Conservation (phyloP, 176 grass and related monocot species). For the Aegilops longissima region DNA sequence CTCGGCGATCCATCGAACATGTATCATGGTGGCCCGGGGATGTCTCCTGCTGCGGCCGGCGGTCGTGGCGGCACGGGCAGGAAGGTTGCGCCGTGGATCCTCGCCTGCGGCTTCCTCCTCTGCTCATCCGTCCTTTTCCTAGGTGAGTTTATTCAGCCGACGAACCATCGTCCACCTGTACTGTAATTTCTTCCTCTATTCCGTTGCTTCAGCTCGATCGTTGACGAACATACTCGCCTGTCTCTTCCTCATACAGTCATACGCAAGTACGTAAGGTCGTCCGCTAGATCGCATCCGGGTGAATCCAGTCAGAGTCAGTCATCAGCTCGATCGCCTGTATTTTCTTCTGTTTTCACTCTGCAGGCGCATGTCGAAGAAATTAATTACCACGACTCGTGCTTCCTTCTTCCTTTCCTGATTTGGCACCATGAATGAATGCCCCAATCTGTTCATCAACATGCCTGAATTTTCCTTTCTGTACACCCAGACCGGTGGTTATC, state of each 20-base stretch:
- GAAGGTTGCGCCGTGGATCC: conserved; percentile 22
- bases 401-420: not conserved
- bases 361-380: not conserved
- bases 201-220: not conserved
- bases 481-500: not conserved
- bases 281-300: not conserved
- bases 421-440: too few relatives aligned
- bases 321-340: not conserved
- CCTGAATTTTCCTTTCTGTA: not conserved
- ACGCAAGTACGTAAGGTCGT: not conserved
- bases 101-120: conserved; percentile 29
- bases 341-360: not conserved
- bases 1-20: not conserved
- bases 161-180: not conserved
- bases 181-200: not conserved
- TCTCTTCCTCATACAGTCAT: not conserved
- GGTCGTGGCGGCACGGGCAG: not conserved
- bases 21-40: not conserved
- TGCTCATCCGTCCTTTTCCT: conserved; percentile 13
- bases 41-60: not conserved
- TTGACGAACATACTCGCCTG: not conserved
- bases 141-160: conserved; percentile 5
- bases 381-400: not conserved
- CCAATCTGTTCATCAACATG: not conserved
- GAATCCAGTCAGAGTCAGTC: not conserved